Base-by-base conservation (phyloP, 345 rosid genomes). In the Lenwebbia sp. region DNA sequence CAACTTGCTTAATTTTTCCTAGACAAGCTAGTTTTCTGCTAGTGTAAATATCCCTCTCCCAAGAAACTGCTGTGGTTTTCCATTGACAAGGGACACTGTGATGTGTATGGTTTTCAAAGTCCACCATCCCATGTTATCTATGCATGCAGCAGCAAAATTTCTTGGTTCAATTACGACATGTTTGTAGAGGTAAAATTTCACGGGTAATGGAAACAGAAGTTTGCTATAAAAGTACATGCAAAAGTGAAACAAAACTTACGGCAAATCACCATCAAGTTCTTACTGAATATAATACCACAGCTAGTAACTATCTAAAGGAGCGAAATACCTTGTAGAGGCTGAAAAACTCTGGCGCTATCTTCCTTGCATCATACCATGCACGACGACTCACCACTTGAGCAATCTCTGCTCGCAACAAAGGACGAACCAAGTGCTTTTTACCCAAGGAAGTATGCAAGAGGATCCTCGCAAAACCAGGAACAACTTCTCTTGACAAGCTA, bases 361-460 rank as follows among this genome's bases (percentile, higher is more conserved):
- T 95, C 86, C 95, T 86, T 62, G 96, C 93, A 89, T 97, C 98
- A 89, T 96, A 93, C 99, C 99, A 97, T 55, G 99, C 98, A 58
- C 96, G 95, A 49, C 96, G 94, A 87, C 96, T 95, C 87, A 97
- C 99, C 86, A 97, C 96, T 88, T 97, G 98, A 88, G 95, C 92
- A 86, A 97, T 96, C 92, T 96, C 99, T 30, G 98, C 93, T 70
- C 98, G 92, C 88, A 97, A 89, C 70, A 97, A 90, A 23, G 98
- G 95, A 26, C 97, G 95, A 83, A 96, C 97, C 91, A 96, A 92
- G 92, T 96, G 98, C 91, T 95, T 96, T 93, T 94, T 96, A 88
- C 98, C 98, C 83, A 96, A 96, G 84, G 98, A 91, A 84, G 97
- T 95, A 60, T 94, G 96, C 88, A 95, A 86, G 74, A 96, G 96